Conservation (phyloP, 1,284 basidiomycete species). For the Sparassis latifolia region DNA sequence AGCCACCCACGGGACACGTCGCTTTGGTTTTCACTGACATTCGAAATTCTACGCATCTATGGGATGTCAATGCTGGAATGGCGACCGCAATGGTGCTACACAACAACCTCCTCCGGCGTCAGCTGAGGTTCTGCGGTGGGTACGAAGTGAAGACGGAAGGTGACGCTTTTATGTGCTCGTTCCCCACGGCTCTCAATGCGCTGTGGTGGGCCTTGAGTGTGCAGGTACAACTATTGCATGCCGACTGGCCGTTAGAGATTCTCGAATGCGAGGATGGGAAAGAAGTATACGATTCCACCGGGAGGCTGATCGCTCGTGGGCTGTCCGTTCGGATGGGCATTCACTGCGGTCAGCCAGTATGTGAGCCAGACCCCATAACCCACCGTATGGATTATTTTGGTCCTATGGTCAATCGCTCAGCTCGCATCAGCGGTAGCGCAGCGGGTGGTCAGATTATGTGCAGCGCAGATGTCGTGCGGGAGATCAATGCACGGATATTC, state of each 20-base stretch:
- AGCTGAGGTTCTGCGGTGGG: slow-evolving; percentile 87
- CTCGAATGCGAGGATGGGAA: slow-evolving; percentile 91
- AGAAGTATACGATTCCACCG: slow-evolving; percentile 66
- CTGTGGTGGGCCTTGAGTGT: slow-evolving; percentile 91
- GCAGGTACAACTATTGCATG: slow-evolving; percentile 81
- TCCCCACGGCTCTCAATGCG: slow-evolving; percentile 84
- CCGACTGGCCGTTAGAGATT: slow-evolving; percentile 92
- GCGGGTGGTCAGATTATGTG: slow-evolving; percentile 95
- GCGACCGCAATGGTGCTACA: slow-evolving; percentile 91
- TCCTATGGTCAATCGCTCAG: slow-evolving; percentile 88
- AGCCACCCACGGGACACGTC: slow-evolving; percentile 84
- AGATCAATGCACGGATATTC: slow-evolving; percentile 63
- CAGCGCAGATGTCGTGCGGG: slow-evolving; percentile 83
- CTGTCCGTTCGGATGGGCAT: slow-evolving; percentile 97
- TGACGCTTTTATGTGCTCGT: slow-evolving; percentile 98
- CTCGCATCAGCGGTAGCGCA: slow-evolving; percentile 81
- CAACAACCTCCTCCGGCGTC: slow-evolving; percentile 83
- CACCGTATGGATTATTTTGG: slow-evolving; percentile 98
- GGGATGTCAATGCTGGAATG: slow-evolving; percentile 98
- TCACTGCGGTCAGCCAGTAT: slow-evolving; percentile 88
- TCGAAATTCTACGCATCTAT: slow-evolving; percentile 92
- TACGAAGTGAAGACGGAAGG: slow-evolving; percentile 99
- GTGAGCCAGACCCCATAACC: slow-evolving; percentile 92
- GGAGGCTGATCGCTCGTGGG: slow-evolving; percentile 78
- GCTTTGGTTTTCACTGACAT: slow-evolving; percentile 99